phyloP scores from a whole-genome alignment of 1,284 basidiomycete species.

The Stereum hirsutum region DNA sequence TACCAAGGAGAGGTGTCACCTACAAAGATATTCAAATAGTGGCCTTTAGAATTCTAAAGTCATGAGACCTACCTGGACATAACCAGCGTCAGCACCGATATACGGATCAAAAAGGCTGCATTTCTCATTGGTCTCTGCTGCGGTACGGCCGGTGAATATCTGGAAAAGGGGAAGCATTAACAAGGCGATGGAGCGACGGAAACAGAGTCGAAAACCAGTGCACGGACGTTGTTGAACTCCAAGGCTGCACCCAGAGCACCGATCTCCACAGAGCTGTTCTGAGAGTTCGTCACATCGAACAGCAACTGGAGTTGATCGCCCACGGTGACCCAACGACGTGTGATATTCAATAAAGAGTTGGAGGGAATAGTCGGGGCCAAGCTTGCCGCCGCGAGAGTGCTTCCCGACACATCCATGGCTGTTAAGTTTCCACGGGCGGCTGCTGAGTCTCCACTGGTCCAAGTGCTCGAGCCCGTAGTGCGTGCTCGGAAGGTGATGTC shows the following conservation, averaged over 20 bases:
- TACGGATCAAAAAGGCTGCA: conserved; percentile 54
- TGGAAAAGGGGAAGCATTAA: conserved; percentile 11
- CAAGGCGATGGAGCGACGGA: neutral
- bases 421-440: conserved; percentile 33
- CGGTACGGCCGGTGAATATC: conserved; percentile 49
- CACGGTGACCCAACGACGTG: conserved; percentile 41
- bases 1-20: conserved; percentile 45
- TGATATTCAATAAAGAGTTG: conserved; percentile 37
- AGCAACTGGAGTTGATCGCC: conserved; percentile 34
- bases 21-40: too few relatives aligned
- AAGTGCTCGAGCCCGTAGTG: conserved; percentile 32
- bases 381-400: conserved; percentile 38
- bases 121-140: conserved; percentile 39
- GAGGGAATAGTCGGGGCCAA: conserved; percentile 39
- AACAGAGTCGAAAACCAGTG: too few relatives aligned
- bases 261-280: conserved; percentile 39
- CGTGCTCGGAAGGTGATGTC: conserved; percentile 48
- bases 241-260: conserved; percentile 44
- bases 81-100: conserved; percentile 49
- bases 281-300: conserved; percentile 42
- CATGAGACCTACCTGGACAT: conserved; percentile 39
- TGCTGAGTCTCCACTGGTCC: conserved; percentile 40
- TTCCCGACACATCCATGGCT: conserved; percentile 28
- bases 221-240: conserved; percentile 46
- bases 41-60: too few relatives aligned